phyloP scores from a whole-genome alignment of 2,329 filamentous ascomycete species.

The Ceratocystis diversiconidia region DNA sequence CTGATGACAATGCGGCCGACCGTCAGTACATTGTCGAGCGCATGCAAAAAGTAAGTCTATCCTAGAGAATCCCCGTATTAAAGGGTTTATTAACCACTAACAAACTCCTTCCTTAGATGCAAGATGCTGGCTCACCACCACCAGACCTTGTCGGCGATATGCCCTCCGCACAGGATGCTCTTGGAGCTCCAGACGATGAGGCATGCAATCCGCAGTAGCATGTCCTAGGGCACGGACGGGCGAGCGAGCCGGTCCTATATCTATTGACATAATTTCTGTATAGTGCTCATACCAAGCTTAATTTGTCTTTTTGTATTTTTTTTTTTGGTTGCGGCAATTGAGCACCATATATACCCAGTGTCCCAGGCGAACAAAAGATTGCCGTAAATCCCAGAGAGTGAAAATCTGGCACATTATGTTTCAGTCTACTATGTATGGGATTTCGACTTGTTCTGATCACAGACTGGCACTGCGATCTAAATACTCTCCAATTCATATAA shows the following conservation, averaged over 20 bases:
- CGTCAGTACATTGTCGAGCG: conserved; percentile 88
- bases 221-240: not conserved
- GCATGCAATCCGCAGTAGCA: conserved; percentile 44
- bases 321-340: not conserved
- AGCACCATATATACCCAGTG: not conserved
- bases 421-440: not conserved
- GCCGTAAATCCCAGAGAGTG: not conserved
- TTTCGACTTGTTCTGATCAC: not conserved
- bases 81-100: not conserved
- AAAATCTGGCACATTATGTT: not conserved
- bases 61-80: conserved; percentile 2
- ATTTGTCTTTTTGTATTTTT: not conserved
- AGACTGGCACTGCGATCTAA: not conserved
- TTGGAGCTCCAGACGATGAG: conserved; percentile 45
- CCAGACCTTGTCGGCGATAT: conserved; percentile 84
- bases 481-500: not conserved
- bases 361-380: not conserved
- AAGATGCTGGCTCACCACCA: conserved; percentile 82
- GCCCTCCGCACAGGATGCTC: conserved; percentile 62
- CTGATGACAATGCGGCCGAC: conserved; percentile 66
- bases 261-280: not conserved
- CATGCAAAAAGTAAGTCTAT: conserved; percentile 74
- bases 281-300: not conserved
- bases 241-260: not conserved
- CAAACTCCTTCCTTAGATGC: conserved; percentile 54